A percentile compares a stretch with the other conserved stretches of the same genome.
phyloP scores from a whole-genome alignment of 1,284 basidiomycete genomes.

The Somion occarium region DNA sequence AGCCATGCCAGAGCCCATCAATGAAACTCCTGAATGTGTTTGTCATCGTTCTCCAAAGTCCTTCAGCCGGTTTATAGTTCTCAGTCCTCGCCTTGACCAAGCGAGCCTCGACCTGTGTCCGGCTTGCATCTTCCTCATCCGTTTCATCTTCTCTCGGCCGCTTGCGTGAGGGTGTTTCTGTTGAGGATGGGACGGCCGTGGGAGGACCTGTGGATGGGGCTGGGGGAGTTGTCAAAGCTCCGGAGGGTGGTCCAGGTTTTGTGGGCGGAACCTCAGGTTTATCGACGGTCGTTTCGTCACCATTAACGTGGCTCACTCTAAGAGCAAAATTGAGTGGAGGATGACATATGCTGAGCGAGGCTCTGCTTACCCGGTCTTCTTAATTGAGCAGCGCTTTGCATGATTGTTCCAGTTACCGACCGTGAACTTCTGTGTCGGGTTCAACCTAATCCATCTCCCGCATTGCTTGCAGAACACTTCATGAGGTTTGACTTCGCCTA shows the following conservation, averaged over 20 bases:
- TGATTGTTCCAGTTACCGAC: conserved; percentile 51
- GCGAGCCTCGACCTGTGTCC: conserved; percentile 22
- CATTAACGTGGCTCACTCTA: too few relatives aligned
- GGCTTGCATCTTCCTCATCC: conserved; percentile 29
- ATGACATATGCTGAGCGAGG: too few relatives aligned
- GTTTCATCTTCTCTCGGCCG: conserved; percentile 34
- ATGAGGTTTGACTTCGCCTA: conserved; percentile 42
- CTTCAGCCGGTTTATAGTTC: conserved; percentile 30
- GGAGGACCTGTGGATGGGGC: too few relatives aligned
- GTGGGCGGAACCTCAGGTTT: too few relatives aligned
- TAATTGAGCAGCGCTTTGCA: conserved; percentile 36
- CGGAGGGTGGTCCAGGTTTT: neutral
- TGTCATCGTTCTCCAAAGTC: conserved; percentile 7
- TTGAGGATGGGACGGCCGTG: conserved; percentile 1
- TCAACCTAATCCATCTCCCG: conserved; percentile 54
- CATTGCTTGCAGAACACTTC: conserved; percentile 55
- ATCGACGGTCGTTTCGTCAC: too few relatives aligned
- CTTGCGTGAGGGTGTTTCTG: conserved; percentile 29
- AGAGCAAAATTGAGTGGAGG: neutral
- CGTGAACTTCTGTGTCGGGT: conserved; percentile 34
- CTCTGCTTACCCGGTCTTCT: neutral
- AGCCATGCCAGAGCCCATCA: conserved; percentile 3
- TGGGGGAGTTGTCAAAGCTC: neutral
- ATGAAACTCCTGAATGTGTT: neutral
- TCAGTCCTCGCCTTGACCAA: conserved; percentile 47